Percentiles rank a stretch among this genome's conserved stretches.
Conservation (phyloP, 257 asterid genomes). For the Capsicum chinense region DNA sequence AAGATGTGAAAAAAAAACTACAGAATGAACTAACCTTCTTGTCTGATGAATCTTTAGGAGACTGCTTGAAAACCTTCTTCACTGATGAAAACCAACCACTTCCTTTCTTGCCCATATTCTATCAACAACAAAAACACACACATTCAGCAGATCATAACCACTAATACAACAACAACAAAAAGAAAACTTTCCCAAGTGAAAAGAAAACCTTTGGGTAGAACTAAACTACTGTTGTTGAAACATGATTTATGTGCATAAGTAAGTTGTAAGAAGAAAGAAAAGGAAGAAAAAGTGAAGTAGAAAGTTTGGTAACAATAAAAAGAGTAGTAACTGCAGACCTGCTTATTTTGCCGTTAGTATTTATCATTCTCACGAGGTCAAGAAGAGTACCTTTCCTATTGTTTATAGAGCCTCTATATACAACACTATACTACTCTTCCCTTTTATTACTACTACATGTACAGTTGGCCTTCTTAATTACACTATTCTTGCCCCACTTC, state of each 20-base stretch:
- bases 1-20: neutral
- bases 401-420: neutral
- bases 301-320: neutral
- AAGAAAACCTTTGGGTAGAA: neutral
- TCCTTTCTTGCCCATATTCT: slow-evolving; percentile 80
- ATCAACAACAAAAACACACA: neutral
- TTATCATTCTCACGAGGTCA: slow-evolving; percentile 73
- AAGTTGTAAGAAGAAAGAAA: neutral
- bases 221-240: neutral
- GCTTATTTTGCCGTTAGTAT: slow-evolving; percentile 66
- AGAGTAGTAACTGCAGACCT: slow-evolving; percentile 49
- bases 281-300: slow-evolving; percentile 1
- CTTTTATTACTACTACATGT: neutral
- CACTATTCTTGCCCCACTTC: slow-evolving; percentile 23
- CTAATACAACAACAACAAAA: neutral
- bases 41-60: slow-evolving; percentile 60
- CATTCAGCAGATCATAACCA: slow-evolving; percentile 20
- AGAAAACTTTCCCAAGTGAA: neutral
- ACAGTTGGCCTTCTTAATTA: slow-evolving; percentile 24
- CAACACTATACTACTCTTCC: neutral
- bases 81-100: slow-evolving; percentile 81
- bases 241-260: neutral
- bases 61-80: slow-evolving; percentile 80
- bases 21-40: slow-evolving; percentile 58
- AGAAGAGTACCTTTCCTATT: neutral